Evolutionary conservation across 495 filamentous ascomycete species (phyloP).

Genomic region (Aspergillus indologenus): DNA sequence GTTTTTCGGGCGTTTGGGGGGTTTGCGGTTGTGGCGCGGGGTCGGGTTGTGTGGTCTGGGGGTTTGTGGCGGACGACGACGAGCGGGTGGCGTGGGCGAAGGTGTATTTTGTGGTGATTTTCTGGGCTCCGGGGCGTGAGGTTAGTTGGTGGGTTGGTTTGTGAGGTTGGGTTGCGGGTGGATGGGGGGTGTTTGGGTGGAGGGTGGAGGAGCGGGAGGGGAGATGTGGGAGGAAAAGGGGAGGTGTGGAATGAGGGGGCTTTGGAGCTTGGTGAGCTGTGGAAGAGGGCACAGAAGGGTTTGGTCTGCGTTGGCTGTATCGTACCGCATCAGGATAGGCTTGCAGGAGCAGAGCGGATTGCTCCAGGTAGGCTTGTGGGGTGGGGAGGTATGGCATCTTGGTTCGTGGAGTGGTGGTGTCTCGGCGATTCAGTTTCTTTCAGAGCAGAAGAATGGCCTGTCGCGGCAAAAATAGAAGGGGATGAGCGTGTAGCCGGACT

Average conservation of each 20-base stretch:
- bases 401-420: not conserved
- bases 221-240: constrained; percentile 1
- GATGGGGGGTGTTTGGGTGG: constrained; percentile 3
- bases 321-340: constrained; percentile 63
- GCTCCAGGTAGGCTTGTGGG: constrained; percentile 60
- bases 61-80: constrained; percentile 30
- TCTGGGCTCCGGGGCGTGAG: too few relatives aligned
- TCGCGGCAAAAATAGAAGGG: too few relatives aligned
- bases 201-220: not conserved
- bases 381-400: constrained; percentile 61
- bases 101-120: constrained; percentile 82
- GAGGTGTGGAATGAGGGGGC: too few relatives aligned
- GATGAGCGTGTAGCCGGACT: not conserved
- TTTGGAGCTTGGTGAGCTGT: too few relatives aligned
- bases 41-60: constrained; percentile 20
- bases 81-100: constrained; percentile 44
- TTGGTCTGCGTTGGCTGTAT: too few relatives aligned
- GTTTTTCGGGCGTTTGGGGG: constrained; percentile 25
- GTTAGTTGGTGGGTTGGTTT: too few relatives aligned
- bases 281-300: not conserved
- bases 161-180: not conserved
- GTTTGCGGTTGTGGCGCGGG: constrained; percentile 23
- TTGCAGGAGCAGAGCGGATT: constrained; percentile 59
- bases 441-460: too few relatives aligned
- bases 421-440: too few relatives aligned